Percentiles rank a stretch among this genome's conserved stretches.
These are phyloP conservation scores for Alternaria infectoria DNA, from an alignment of 2,329 filamentous ascomycete species.

Conservation along the genomic window DNA sequence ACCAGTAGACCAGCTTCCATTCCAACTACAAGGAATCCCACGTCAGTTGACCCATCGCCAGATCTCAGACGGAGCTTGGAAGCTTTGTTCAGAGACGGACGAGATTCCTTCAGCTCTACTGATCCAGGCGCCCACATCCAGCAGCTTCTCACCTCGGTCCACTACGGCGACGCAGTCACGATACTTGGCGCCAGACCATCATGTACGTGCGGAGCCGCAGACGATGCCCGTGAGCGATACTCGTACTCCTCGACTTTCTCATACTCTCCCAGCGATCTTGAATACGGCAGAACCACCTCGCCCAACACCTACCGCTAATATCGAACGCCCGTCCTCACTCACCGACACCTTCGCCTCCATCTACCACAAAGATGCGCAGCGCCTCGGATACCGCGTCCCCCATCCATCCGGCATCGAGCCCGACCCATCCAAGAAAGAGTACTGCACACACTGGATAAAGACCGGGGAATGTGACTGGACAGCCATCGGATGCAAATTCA, in stretches of 20 bases:
- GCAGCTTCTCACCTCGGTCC: background rate
- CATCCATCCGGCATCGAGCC: slow-evolving; percentile 49
- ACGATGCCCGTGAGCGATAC: background rate
- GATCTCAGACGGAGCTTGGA: slow-evolving; percentile 33
- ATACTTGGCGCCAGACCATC: slow-evolving; percentile 29
- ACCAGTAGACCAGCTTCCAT: slow-evolving; percentile 53
- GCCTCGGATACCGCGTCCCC: slow-evolving; percentile 30
- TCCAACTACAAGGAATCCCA: slow-evolving; percentile 48
- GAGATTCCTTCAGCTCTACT: slow-evolving; percentile 14
- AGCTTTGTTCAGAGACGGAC: slow-evolving; percentile 24
- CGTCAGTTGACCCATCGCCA: slow-evolving; percentile 39
- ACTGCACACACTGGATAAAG: slow-evolving; percentile 89
- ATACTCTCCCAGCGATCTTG: background rate
- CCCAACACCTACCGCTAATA: background rate
- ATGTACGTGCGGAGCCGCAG: slow-evolving; percentile 9
- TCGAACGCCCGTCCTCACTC: slow-evolving; percentile 10
- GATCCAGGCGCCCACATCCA: slow-evolving; percentile 6
- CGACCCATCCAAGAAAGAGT: slow-evolving; percentile 66
- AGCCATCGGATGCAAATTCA: slow-evolving; percentile 86
- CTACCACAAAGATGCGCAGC: slow-evolving; percentile 33
- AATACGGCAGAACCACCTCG: background rate
- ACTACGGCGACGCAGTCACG: background rate
- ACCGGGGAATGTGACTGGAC: slow-evolving; percentile 84
- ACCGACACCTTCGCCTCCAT: slow-evolving; percentile 36
- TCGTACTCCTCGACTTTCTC: background rate